Evolutionary conservation across 1,139 yeast species (phyloP).

Genomic region (Scheffersomyces insectosa): DNA sequence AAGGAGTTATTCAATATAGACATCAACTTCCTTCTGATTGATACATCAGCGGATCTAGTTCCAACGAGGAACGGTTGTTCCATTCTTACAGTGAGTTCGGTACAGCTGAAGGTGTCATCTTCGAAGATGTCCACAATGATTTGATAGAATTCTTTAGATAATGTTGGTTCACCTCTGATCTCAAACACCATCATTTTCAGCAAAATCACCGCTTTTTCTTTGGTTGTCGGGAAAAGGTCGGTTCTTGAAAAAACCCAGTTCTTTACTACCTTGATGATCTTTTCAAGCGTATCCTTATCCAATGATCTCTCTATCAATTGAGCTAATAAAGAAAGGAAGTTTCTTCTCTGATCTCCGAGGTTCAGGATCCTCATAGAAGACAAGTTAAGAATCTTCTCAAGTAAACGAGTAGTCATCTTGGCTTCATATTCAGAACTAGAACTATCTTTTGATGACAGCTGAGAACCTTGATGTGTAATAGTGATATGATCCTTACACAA

Average conservation of each 20-base stretch:
- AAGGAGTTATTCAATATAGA: constrained; percentile 74
- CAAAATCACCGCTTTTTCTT: constrained; percentile 93
- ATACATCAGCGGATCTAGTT: constrained; percentile 77
- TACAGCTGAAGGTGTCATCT: constrained; percentile 72
- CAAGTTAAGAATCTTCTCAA: constrained; percentile 75
- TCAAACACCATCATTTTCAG: constrained; percentile 95
- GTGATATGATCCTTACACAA: constrained; percentile 87
- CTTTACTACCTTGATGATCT: constrained; percentile 77
- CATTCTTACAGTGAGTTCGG: constrained; percentile 92
- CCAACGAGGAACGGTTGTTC: constrained; percentile 97
- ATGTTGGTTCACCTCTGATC: constrained; percentile 76
- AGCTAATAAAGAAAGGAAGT: constrained; percentile 81
- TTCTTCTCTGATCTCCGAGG: constrained; percentile 90
- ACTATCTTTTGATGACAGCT: constrained; percentile 30
- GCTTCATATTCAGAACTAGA: constrained; percentile 63
- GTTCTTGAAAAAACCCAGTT: constrained; percentile 86
- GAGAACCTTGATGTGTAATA: constrained; percentile 56
- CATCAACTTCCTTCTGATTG: constrained; percentile 79
- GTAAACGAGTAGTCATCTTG: constrained; percentile 70
- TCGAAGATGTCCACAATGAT: constrained; percentile 88
- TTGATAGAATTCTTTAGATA: constrained; percentile 80
- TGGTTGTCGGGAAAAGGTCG: constrained; percentile 89
- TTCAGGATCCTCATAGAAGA: constrained; percentile 79
- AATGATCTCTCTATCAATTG: constrained; percentile 88
- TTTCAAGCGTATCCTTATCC: constrained; percentile 71